Evolutionary conservation across 2,329 filamentous ascomycete genomes (phyloP), one percentile per base, ranked within the genome.

Genomic region (Penicillium sp.): DNA sequence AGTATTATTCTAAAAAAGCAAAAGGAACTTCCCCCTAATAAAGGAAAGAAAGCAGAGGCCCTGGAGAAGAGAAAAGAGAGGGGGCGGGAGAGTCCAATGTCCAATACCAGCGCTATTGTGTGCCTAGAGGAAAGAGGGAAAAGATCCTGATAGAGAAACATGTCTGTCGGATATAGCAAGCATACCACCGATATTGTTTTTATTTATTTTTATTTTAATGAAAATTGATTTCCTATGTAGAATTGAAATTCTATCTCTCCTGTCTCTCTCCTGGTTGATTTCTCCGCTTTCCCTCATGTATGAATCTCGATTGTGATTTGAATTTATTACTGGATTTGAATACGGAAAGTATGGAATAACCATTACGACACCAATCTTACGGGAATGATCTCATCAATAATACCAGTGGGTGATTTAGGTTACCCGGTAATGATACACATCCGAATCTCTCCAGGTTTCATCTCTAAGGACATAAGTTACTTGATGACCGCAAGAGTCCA

Each of bases 51-150:
- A 22, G 35, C 22, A 43, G 4, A 23, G 18, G 25, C 5, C 12
- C 29, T 31, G 29, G 29, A 31, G 18, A 43, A 43, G 56, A 53
- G 53, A 53, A 53, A 43, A 62, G 55, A 58, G 57, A 55, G 59
- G 53, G 48, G 51, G 53, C 58, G 53, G 46, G 62, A 55, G 33
- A 43, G 20, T 23, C 40, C 40, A 42, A 42, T 20, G 20, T 43
- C 3, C 20, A 26, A 43, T 23, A 43, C 33, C 33, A 31, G 29
- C 27, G 27, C 27, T n/a, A n/a, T n/a, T n/a, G n/a, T n/a, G n/a
- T n/a, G n/a, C n/a, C n/a, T n/a, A n/a, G n/a, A n/a, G n/a, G n/a
- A n/a, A n/a, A n/a, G n/a, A n/a, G n/a, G n/a, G n/a, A n/a, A n/a
- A n/a, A n/a, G n/a, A n/a, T n/a, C n/a, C n/a, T n/a, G n/a, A n/a